Percentiles rank a stretch among this genome's conserved stretches.
Conservation (phyloP, 495 filamentous ascomycete genomes). For the Xylaria castorea region DNA sequence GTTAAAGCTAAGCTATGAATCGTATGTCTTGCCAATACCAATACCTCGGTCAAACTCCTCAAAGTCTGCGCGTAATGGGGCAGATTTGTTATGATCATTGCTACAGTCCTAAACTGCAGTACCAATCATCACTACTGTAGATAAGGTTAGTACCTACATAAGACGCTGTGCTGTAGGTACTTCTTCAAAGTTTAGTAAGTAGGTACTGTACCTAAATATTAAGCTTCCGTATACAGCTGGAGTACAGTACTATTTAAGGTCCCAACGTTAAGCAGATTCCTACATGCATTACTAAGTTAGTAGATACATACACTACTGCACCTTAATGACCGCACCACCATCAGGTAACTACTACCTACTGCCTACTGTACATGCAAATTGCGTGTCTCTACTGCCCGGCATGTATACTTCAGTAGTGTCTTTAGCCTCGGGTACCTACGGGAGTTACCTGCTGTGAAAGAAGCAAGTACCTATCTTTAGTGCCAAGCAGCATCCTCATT, state of each 20-base stretch:
- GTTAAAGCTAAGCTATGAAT: constrained; percentile 3
- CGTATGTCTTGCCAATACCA: neutral
- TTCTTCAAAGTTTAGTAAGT: no score
- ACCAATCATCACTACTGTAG: no score
- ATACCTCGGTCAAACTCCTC: constrained; percentile 13
- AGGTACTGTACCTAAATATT: no score
- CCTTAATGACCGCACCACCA: neutral
- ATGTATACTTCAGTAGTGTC: neutral
- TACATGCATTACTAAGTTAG: neutral
- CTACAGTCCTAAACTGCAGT: neutral
- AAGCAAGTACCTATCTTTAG: constrained; percentile 2
- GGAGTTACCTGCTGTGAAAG: neutral
- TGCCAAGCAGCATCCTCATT: constrained; percentile 2
- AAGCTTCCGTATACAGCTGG: neutral
- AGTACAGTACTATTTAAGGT: constrained; percentile 2
- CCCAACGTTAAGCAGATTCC: constrained; percentile 1
- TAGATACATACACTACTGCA: neutral
- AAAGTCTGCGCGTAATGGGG: neutral
- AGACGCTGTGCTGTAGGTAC: neutral
- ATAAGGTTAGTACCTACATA: neutral
- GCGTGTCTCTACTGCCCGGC: neutral
- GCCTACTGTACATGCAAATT: neutral
- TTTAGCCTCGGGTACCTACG: neutral
- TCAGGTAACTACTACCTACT: neutral
- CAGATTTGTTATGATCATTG: no score